Evolutionary conservation across 2,329 filamentous ascomycete genomes (phyloP).

Genomic region (Didymella sp.): DNA sequence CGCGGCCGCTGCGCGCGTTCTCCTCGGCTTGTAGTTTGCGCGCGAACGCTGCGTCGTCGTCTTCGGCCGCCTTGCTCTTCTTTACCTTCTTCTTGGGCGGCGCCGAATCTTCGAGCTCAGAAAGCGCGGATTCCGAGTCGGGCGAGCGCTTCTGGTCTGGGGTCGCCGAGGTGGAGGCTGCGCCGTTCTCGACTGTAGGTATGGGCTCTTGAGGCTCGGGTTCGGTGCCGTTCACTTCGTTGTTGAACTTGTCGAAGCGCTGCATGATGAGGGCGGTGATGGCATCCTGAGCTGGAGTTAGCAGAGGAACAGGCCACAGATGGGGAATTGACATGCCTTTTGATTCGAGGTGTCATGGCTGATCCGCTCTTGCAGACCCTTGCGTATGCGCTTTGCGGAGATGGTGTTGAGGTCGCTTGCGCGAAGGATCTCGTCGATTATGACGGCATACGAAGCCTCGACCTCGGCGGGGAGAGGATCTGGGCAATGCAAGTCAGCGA

Average conservation of each 20-base stretch:
- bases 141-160: slow-evolving; percentile 53
- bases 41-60: slow-evolving; percentile 85
- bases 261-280: slow-evolving; percentile 58
- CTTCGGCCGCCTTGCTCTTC: slow-evolving; percentile 72
- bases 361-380: slow-evolving; percentile 66
- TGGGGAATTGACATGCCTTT: slow-evolving; percentile 58
- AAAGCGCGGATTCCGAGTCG: slow-evolving; percentile 51
- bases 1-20: slow-evolving; percentile 70
- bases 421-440: slow-evolving; percentile 69
- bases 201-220: slow-evolving; percentile 45
- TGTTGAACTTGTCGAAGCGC: slow-evolving; percentile 59
- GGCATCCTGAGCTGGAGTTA: slow-evolving; percentile 47
- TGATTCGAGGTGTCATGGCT: slow-evolving; percentile 67
- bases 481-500: slow-evolving; percentile 26
- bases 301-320: not conserved
- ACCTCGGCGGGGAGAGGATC: slow-evolving; percentile 55
- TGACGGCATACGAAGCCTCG: slow-evolving; percentile 60
- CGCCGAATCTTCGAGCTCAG: slow-evolving; percentile 48
- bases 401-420: slow-evolving; percentile 68
- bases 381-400: slow-evolving; percentile 70
- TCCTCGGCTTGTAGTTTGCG: slow-evolving; percentile 91
- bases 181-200: slow-evolving; percentile 48
- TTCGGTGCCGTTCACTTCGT: slow-evolving; percentile 37
- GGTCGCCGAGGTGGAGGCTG: slow-evolving; percentile 37
- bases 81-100: slow-evolving; percentile 65